phyloP scores from a whole-genome alignment of 805 yeast genomes.

The Cyberlindnera nakhonratchasimensis region DNA sequence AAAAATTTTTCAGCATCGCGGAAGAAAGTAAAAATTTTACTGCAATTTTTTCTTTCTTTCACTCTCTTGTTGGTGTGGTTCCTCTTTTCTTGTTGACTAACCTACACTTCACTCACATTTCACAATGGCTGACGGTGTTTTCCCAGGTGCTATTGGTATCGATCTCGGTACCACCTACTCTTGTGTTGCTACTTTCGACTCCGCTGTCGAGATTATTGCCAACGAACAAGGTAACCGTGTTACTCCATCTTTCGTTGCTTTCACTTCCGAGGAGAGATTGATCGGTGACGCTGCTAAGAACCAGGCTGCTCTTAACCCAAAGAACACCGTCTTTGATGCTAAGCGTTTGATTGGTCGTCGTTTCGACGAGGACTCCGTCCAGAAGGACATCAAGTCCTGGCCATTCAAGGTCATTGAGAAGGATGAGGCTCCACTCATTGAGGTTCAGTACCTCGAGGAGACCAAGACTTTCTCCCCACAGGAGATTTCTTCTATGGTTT shows the following conservation, averaged over 20 bases:
- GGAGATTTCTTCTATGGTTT: conserved; percentile 73
- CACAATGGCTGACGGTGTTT: conserved; percentile 95
- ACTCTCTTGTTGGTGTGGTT: conserved; percentile 7
- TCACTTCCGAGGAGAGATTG: conserved; percentile 74
- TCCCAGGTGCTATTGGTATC: conserved; percentile 99
- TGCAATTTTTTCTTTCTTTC: conserved; percentile 12
- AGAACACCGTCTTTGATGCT: conserved; percentile 77
- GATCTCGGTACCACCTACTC: conserved; percentile 90
- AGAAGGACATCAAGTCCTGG: conserved; percentile 90
- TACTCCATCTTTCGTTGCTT: conserved; percentile 78
- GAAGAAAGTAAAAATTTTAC: conserved; percentile 23
- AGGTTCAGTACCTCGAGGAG: conserved; percentile 69
- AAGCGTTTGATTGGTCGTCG: conserved; percentile 80
- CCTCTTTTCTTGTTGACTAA: conserved; percentile 4
- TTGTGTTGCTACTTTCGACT: conserved; percentile 76
- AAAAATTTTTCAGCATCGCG: conserved; percentile 21
- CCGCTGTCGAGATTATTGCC: conserved; percentile 75
- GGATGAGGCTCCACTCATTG: conserved; percentile 63
- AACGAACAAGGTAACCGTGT: conserved; percentile 86
- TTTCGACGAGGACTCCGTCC: conserved; percentile 71
- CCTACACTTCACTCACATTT: conserved; percentile 11
- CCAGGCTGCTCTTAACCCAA: conserved; percentile 78
- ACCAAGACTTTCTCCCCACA: conserved; percentile 68
- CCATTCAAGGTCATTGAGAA: conserved; percentile 69
- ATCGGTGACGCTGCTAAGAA: conserved; percentile 83